A percentile compares a stretch with the other conserved stretches of the same genome.
phyloP scores from a whole-genome alignment of 495 filamentous ascomycete genomes.

The Lindgomyces ingoldianus region DNA sequence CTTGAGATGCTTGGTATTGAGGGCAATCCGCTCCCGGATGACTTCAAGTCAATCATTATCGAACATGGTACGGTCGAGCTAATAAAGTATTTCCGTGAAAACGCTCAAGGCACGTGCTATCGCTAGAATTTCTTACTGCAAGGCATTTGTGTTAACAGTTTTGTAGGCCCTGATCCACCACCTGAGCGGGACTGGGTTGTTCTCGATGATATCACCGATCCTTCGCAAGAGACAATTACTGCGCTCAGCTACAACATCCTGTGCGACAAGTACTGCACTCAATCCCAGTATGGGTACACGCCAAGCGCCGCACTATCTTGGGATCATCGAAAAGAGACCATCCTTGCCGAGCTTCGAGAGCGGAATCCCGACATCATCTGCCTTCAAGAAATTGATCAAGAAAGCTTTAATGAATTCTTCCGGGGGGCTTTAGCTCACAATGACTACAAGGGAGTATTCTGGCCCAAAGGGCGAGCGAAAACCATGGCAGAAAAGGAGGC shows the following conservation, averaged over 20 bases:
- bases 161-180: slow-evolving; percentile 69
- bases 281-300: slow-evolving; percentile 82
- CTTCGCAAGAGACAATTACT: slow-evolving; percentile 63
- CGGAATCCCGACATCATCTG: slow-evolving; percentile 86
- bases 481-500: slow-evolving; percentile 90
- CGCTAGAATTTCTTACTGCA: slow-evolving; percentile 41
- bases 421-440: slow-evolving; percentile 72
- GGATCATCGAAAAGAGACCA: slow-evolving; percentile 79
- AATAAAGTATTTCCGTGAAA: slow-evolving; percentile 77
- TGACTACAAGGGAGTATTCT: slow-evolving; percentile 91
- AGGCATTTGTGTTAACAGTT: slow-evolving; percentile 40
- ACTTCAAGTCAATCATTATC: slow-evolving; percentile 72
- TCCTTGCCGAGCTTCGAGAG: slow-evolving; percentile 76
- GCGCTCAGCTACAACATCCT: slow-evolving; percentile 92
- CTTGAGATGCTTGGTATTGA: slow-evolving; percentile 89
- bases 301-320: slow-evolving; percentile 75
- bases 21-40: slow-evolving; percentile 78
- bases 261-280: slow-evolving; percentile 87
- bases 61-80: slow-evolving; percentile 84
- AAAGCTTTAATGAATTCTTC: slow-evolving; percentile 88
- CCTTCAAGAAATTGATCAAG: slow-evolving; percentile 87
- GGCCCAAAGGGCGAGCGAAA: slow-evolving; percentile 79
- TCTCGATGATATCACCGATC: slow-evolving; percentile 58
- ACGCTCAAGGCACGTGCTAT: slow-evolving; percentile 74
- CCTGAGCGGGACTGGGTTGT: slow-evolving; percentile 69